phyloP scores from a whole-genome alignment of 441 rosid species.

The Flueggea neowawraea region DNA sequence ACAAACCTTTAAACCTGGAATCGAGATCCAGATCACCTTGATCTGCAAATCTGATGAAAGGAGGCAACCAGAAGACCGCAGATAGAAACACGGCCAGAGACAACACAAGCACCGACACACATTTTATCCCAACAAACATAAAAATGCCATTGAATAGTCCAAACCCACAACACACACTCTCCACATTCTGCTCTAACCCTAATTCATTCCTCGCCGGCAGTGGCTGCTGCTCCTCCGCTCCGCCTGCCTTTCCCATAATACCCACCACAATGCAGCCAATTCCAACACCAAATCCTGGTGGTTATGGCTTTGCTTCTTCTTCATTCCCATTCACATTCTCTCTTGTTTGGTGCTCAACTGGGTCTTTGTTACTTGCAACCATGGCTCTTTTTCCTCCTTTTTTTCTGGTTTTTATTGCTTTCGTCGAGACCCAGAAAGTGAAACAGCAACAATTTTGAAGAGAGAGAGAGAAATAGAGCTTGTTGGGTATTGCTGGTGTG shows the following conservation, averaged over 20 bases:
- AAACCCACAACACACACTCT: conserved; percentile 22
- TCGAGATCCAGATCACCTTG: no score
- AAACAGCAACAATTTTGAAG: conserved; percentile 3
- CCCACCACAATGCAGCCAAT: no score
- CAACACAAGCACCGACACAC: conserved; percentile 46
- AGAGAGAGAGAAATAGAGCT: no score
- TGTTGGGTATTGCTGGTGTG: no score
- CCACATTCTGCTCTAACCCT: conserved; percentile 26
- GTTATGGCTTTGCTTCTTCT: neutral
- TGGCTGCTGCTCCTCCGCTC: conserved; percentile 28
- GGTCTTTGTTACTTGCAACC: conserved; percentile 26
- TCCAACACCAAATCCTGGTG: neutral
- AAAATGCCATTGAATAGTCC: conserved; percentile 25
- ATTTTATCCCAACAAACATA: conserved; percentile 43
- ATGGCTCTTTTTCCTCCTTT: conserved; percentile 5
- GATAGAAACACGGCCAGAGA: conserved; percentile 65
- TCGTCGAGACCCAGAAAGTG: conserved; percentile 11
- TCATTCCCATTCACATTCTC: neutral
- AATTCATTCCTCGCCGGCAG: conserved; percentile 23
- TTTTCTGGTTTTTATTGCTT: neutral
- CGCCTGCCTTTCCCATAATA: conserved; percentile 68
- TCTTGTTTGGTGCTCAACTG: conserved; percentile 19
- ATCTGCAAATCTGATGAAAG: conserved; percentile 47
- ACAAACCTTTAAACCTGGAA: no score
- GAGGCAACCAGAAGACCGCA: conserved; percentile 78